Conservation (phyloP, 129 eudicot species). For the Tanacetum coccineum region DNA sequence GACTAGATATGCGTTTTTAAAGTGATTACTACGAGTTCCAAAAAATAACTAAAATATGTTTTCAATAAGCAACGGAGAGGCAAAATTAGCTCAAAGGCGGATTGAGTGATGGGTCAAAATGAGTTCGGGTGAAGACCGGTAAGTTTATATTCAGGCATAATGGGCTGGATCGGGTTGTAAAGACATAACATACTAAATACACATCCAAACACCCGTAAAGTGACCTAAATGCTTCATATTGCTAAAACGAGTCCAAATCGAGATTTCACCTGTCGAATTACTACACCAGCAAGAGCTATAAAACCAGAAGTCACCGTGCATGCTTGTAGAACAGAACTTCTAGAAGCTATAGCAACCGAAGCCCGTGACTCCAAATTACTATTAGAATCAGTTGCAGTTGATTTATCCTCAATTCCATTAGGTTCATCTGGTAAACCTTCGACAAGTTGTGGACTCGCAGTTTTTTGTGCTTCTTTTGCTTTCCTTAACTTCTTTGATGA, state of each 20-base stretch:
- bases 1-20: no score
- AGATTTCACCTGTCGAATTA: slow-evolving; percentile 68
- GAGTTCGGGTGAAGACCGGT: no score
- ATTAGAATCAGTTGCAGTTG: slow-evolving; percentile 29
- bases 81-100: no score
- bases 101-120: no score
- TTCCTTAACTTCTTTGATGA: slow-evolving; percentile 47
- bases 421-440: slow-evolving; percentile 31
- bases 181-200: background rate
- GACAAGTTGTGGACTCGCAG: slow-evolving; percentile 28
- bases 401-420: slow-evolving; percentile 17
- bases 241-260: no score
- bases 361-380: slow-evolving; percentile 37
- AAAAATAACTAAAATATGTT: no score
- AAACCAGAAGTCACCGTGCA: slow-evolving; percentile 70
- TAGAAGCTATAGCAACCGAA: slow-evolving; percentile 51
- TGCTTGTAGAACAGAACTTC: slow-evolving; percentile 77
- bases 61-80: no score
- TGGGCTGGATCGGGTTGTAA: no score
- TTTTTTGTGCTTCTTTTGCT: slow-evolving; percentile 30
- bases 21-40: no score
- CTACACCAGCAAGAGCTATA: slow-evolving; percentile 57
- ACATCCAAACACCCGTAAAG: slow-evolving; percentile 8
- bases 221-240: background rate
- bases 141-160: no score